phyloP scores from a whole-genome alignment of 495 filamentous ascomycete genomes.

The Thermothielavioides terrestris region DNA sequence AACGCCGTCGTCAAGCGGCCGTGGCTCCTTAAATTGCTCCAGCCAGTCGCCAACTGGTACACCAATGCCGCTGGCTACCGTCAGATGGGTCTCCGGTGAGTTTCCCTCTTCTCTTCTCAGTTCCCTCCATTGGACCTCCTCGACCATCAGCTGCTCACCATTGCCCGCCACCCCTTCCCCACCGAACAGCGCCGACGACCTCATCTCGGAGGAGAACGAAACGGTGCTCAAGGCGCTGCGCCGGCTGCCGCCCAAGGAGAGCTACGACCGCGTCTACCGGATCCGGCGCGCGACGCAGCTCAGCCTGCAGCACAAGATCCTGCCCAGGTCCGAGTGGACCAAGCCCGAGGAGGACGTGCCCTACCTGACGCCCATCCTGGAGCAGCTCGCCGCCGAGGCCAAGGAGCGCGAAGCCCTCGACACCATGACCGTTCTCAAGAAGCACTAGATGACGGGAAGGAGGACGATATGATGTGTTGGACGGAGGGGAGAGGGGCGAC shows the following conservation, averaged over 20 bases:
- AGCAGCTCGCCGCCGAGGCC: conserved; percentile 53
- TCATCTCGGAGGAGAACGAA: conserved; percentile 86
- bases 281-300: conserved; percentile 93
- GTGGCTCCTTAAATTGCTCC: conserved; percentile 70
- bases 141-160: background rate
- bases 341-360: conserved; percentile 35
- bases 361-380: conserved; percentile 28
- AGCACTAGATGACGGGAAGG: conserved; percentile 25
- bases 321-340: conserved; percentile 75
- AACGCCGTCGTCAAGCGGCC: conserved; percentile 69
- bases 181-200: conserved; percentile 68
- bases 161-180: background rate
- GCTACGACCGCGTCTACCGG: conserved; percentile 95
- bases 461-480: background rate
- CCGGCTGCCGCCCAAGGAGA: conserved; percentile 80
- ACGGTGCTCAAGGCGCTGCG: conserved; percentile 75
- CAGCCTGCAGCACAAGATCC: conserved; percentile 59
- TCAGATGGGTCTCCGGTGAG: conserved; percentile 82
- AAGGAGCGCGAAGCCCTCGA: conserved; percentile 79
- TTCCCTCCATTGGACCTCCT: background rate
- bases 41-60: conserved; percentile 78
- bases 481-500: background rate
- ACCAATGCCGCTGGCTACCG: conserved; percentile 79
- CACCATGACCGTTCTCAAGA: conserved; percentile 59
- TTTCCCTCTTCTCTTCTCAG: background rate